phyloP scores from a whole-genome alignment of 2,329 filamentous ascomycete species.

The Sporothrix inflata region DNA sequence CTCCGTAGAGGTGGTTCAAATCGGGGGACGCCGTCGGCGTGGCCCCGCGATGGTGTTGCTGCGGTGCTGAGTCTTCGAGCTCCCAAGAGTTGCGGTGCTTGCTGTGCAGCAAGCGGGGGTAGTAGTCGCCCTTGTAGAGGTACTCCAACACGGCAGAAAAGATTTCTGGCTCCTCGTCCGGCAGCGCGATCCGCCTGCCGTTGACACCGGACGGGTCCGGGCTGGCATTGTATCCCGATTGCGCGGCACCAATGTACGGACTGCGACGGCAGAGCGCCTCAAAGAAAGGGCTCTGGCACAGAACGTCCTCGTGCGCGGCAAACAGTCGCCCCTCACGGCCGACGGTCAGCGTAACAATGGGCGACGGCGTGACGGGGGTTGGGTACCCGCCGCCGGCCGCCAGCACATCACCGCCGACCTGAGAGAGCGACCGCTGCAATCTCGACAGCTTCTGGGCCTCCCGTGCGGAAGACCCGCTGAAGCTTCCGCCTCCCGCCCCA shows the following conservation, averaged over 20 bases:
- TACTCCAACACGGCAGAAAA: slow-evolving; percentile 95
- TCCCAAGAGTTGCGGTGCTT: slow-evolving; percentile 86
- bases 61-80: slow-evolving; percentile 70
- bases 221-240: slow-evolving; percentile 27
- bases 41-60: slow-evolving; percentile 48
- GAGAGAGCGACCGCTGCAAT: slow-evolving; percentile 80
- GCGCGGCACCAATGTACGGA: slow-evolving; percentile 21
- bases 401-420: slow-evolving; percentile 43
- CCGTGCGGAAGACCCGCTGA: slow-evolving; percentile 51
- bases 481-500: slow-evolving; percentile 31
- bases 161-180: slow-evolving; percentile 82
- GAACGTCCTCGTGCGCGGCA: slow-evolving; percentile 91
- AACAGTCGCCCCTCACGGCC: slow-evolving; percentile 86
- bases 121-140: slow-evolving; percentile 96
- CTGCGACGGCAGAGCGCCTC: slow-evolving; percentile 63
- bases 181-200: slow-evolving; percentile 77
- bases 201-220: slow-evolving; percentile 52
- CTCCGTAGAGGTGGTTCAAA: slow-evolving; percentile 40
- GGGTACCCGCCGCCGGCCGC: slow-evolving; percentile 36
- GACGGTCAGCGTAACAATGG: slow-evolving; percentile 85
- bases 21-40: slow-evolving; percentile 57
- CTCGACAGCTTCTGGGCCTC: slow-evolving; percentile 80
- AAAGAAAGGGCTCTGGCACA: slow-evolving; percentile 85
- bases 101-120: slow-evolving; percentile 84
- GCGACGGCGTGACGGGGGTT: slow-evolving; percentile 51